phyloP scores from a whole-genome alignment of 1,139 yeast genomes.

The Diutina rugosa region DNA sequence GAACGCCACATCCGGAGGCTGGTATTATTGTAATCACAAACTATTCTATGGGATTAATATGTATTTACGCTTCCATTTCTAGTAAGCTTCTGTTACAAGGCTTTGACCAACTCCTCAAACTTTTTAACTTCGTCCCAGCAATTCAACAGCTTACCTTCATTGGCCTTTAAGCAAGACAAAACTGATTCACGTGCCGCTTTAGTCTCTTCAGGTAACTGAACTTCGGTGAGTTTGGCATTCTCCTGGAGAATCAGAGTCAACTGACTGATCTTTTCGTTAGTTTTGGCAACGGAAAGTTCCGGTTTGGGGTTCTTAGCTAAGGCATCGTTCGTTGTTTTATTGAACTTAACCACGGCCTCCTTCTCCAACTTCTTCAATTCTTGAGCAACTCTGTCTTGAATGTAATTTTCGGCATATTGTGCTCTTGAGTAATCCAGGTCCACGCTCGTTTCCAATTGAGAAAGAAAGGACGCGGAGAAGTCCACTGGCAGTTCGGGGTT shows the following conservation, averaged over 20 bases:
- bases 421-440: constrained; percentile 67
- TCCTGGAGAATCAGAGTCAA: constrained; percentile 36
- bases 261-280: constrained; percentile 26
- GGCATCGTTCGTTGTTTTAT: constrained; percentile 33
- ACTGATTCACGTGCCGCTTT: constrained; percentile 42
- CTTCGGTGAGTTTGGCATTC: constrained; percentile 12
- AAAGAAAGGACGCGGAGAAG: constrained; percentile 54
- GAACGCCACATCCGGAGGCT: not conserved
- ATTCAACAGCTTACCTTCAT: constrained; percentile 64
- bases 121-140: constrained; percentile 80
- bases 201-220: constrained; percentile 19
- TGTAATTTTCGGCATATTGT: constrained; percentile 64
- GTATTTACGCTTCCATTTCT: not conserved
- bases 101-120: constrained; percentile 43
- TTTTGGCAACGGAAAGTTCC: constrained; percentile 15
- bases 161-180: constrained; percentile 51
- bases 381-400: constrained; percentile 63
- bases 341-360: constrained; percentile 45
- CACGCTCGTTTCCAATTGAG: constrained; percentile 57
- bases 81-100: constrained; percentile 10
- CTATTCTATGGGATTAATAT: not conserved
- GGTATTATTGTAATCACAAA: not conserved
- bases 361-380: constrained; percentile 52
- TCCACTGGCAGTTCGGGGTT: constrained; percentile 67
- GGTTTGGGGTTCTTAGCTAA: constrained; percentile 19